Evolutionary conservation across 208 protist species (phyloP), one percentile per base, ranked within the genome.

Genomic region (Herpetomonas tarakana): DNA sequence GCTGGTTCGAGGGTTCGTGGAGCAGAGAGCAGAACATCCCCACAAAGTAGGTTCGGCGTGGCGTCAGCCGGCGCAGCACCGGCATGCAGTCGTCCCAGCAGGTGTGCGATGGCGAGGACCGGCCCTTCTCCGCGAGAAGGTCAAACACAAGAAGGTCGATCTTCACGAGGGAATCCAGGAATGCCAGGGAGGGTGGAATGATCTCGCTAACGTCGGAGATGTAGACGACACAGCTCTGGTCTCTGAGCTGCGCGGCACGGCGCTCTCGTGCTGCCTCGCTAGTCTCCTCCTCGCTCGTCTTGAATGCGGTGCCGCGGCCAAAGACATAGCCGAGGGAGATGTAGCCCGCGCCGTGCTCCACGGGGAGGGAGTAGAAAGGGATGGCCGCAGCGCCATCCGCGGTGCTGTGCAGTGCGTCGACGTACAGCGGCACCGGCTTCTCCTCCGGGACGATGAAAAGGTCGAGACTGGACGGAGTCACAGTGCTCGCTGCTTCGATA

Each of bases 21-120:
- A 86, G 75, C 2, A 96, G 39, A 46, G 75, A 79, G 67, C 89
- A 96, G 50, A 86, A 96, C 89, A 93, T 96, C 0, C 86, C 89
- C 24, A 92, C 78, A 53, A 74, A 78, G 66, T 89, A 93, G 18
- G 69, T 68, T 18, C 58, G 57, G 22, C 44, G 51, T 14, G 89
- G 89, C 0, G 73, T 67, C 2, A 92, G 67, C 21, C 11, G 27
- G 18, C 55, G 63, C 12, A 93, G 60, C 29, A 87, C 67, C 30
- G 70, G 69, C 41, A 91, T 70, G 2, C 79, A 61, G 44, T 92
- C 83, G 46, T 95, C 86, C 50, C 76, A 81, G 59, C 89, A 92
- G 51, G 75, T 82, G 72, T 95, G 89, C 55, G 86, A 70, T 2
- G 76, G 54, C 26, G 77, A 78, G 4, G 53, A 38, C 11, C 55